Evolutionary conservation across 2,329 filamentous ascomycete genomes (phyloP), one percentile per base, ranked within the genome.

Genomic region (Fusarium sarcochroum): DNA sequence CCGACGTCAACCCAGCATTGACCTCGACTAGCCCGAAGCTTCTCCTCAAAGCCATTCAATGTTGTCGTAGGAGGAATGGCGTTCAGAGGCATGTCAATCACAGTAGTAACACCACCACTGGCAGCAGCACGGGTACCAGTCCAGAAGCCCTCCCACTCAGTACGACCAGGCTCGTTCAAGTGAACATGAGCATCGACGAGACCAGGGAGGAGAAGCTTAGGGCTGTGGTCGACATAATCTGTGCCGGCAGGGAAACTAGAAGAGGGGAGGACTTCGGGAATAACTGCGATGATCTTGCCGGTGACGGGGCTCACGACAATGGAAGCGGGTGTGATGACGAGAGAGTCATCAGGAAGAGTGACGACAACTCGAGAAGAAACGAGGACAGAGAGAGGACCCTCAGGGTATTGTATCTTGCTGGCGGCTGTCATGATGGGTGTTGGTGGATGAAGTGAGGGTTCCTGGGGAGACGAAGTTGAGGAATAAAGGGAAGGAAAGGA

Each of bases 1-100:
- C 94, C 96, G n/a, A 98, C 94, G 74, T 98, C 96, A 25, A 98
- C 93, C 95, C 95, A 99, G 81, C 95, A 97, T 81, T 98, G 91
- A 34, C 92, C 93, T 64, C 87, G 81, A 40, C 93, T 93, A 23
- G 96, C 96, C 27, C 88, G 87, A 46, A 97, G 84, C 84, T 99
- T 99, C 82, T 93, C 92, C 65, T 91, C 85, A 71, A 99, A 87
- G 8, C 92, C 93, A 18, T 85, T 84, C 5, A 98, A 86, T 0
- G 95, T 98, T 11, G 95, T 98, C 0, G 96, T 99, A 0, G 96
- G 96, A 35, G 96, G 96, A 54, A 99, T 97, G 48, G 95, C 94
- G 81, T 99, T 99, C 66, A 98, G 81, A 34, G 96, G 96, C 96
- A 99, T 99, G 80, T 98, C 96, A 75, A 99, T 84, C 11, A 99